Evolutionary conservation across 805 yeast species (phyloP).

Genomic region (Candida methanosorbosa): DNA sequence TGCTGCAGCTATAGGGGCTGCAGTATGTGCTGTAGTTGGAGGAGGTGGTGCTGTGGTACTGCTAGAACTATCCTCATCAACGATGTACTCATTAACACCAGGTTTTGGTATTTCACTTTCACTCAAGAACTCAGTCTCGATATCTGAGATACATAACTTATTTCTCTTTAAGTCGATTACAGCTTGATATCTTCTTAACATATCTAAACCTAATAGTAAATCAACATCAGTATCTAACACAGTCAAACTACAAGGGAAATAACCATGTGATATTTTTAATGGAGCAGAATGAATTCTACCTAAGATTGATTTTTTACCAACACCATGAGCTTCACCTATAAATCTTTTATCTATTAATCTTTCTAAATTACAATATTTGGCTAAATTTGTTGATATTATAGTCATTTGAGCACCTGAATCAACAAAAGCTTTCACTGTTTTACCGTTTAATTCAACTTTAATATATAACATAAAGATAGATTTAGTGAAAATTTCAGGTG

Average conservation of each 20-base stretch:
- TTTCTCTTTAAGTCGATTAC: slow-evolving; percentile 63
- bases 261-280: slow-evolving; percentile 59
- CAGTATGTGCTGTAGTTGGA: neutral
- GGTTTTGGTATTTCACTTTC: slow-evolving; percentile 60
- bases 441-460: slow-evolving; percentile 68
- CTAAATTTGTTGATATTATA: slow-evolving; percentile 69
- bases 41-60: neutral
- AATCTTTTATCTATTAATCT: slow-evolving; percentile 74
- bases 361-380: slow-evolving; percentile 60
- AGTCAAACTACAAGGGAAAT: slow-evolving; percentile 59
- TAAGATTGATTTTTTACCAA: slow-evolving; percentile 68
- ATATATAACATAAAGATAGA: slow-evolving; percentile 80
- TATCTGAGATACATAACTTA: slow-evolving; percentile 60
- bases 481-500: slow-evolving; percentile 82
- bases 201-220: slow-evolving; percentile 78
- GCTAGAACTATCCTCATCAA: neutral
- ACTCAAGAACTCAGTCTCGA: slow-evolving; percentile 60
- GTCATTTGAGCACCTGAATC: slow-evolving; percentile 96
- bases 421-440: slow-evolving; percentile 82
- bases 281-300: slow-evolving; percentile 91
- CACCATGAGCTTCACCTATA: slow-evolving; percentile 82
- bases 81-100: slow-evolving; percentile 8
- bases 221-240: slow-evolving; percentile 69
- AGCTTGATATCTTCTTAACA: slow-evolving; percentile 86
- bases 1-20: slow-evolving; percentile 6